Base-by-base conservation (phyloP, 345 rosid species). In the Dipteronia dyeriana region DNA sequence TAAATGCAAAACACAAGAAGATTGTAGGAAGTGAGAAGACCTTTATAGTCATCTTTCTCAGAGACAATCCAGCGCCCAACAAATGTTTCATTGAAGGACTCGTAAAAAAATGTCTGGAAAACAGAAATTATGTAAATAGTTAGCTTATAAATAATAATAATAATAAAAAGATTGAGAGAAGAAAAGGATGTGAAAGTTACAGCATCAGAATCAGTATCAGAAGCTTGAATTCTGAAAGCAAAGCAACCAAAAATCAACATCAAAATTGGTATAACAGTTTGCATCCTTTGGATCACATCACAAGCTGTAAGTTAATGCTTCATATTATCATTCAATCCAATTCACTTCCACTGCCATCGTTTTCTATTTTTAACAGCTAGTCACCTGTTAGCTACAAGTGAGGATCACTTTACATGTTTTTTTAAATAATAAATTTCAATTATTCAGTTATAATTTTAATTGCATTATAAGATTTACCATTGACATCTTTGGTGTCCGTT, bases 11-110 rank as follows among this genome's bases (percentile, higher is more conserved):
- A 26, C 74, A 19, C 7, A 22, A 73, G 17, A 43, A 5, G 38
- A 34, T 34, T 10, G 9, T 7, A 70, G 20, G 19, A 22, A 17
- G 14, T 8, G 9, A 9, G 39, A 25, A 1, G 8, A 83, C 86
- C 83, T 80, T 60, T 20, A 59, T 76, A 83, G 3, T 80, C 83
- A 29, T 54, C 81, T 62, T 83, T 83, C 73, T 80, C 45, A 7
- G 83, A 83, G 19, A 77, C 83, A 60, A 74, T 29, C 83, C 86
- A 83, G 16, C 81, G 81, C 19, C 86, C 86, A 11, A 80, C 77
- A 53, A 83, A 77, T 13, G 86, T 63, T 51, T 80, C 62, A 19
- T 83, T 77, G 60, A 83, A 83, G 29, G 86, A 66, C 43, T 83
- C 86, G 68, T 83, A 74, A 62, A 83, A 83, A 7, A n/a, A 59